Percentiles rank a stretch among this genome's conserved stretches.
Evolutionary conservation across 257 asterid species (phyloP).

Genomic region (Capsicum chinense): DNA sequence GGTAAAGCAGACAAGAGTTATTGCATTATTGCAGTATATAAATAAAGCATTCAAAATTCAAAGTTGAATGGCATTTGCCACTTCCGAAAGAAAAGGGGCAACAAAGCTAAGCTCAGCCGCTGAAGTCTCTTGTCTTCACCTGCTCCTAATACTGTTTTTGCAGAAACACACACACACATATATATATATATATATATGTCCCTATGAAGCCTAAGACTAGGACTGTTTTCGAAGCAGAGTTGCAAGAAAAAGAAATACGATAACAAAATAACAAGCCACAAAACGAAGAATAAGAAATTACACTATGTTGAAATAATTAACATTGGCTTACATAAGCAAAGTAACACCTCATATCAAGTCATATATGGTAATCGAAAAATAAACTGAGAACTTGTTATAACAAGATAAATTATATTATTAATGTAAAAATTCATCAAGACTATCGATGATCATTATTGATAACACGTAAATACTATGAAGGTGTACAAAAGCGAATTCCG

Average conservation of each 20-base stretch:
- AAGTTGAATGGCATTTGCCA: neutral
- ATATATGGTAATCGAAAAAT: neutral
- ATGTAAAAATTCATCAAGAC: no score
- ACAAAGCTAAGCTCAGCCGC: neutral
- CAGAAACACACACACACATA: neutral
- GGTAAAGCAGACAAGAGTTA: neutral
- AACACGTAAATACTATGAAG: no score
- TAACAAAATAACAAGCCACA: neutral
- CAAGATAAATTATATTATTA: no score
- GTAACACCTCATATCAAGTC: neutral
- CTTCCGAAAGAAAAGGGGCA: conserved; percentile 29
- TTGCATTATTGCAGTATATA: neutral
- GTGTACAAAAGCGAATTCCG: neutral
- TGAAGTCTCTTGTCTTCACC: neutral
- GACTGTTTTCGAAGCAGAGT: neutral
- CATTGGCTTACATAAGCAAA: neutral
- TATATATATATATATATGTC: no score
- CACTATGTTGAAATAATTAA: neutral
- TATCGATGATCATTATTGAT: no score
- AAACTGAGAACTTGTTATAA: neutral
- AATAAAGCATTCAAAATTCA: conserved; percentile 27
- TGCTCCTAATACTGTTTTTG: neutral
- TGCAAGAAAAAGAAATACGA: neutral
- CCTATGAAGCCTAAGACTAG: no score
- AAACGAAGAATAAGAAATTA: neutral